phyloP scores from a whole-genome alignment of 2,329 filamentous ascomycete genomes.

The Fusarium burgessii region DNA sequence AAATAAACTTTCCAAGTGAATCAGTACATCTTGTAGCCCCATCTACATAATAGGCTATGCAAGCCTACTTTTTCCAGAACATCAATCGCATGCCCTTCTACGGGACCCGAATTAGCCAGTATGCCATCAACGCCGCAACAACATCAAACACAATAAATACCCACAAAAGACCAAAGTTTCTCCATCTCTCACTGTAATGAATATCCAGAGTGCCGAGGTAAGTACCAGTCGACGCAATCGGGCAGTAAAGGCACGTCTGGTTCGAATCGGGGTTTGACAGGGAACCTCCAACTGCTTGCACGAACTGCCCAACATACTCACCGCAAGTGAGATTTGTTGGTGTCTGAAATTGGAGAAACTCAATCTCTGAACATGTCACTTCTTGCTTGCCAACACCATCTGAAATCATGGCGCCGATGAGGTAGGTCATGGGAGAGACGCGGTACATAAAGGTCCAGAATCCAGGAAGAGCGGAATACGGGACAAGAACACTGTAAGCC shows the following conservation, averaged over 20 bases:
- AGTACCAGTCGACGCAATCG: constrained; percentile 45
- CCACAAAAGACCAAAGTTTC: constrained; percentile 67
- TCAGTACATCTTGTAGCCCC: too few relatives aligned
- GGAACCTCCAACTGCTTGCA: constrained; percentile 58
- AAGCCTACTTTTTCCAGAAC: neutral
- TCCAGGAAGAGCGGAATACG: constrained; percentile 64
- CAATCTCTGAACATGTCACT: constrained; percentile 61
- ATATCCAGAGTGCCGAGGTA: constrained; percentile 56
- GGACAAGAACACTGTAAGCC: constrained; percentile 72
- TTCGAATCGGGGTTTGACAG: constrained; percentile 53
- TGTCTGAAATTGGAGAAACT: constrained; percentile 72
- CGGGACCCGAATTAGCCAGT: constrained; percentile 22
- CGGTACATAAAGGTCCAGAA: constrained; percentile 82
- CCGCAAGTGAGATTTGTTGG: constrained; percentile 65
- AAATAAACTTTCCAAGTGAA: too few relatives aligned
- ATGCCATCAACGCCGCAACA: constrained; percentile 50
- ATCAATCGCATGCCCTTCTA: neutral
- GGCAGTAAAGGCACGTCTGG: constrained; percentile 58
- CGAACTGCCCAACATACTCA: constrained; percentile 60
- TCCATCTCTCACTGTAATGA: constrained; percentile 63
- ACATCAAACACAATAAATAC: constrained; percentile 65
- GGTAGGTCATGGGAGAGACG: constrained; percentile 72
- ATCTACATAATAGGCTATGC: too few relatives aligned
- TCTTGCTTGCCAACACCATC: constrained; percentile 17
- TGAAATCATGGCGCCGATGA: constrained; percentile 71